Percentiles rank a stretch among this genome's conserved stretches.
phyloP scores from a whole-genome alignment of 768 basidiomycete genomes.

The Rhodocollybia butyracea region DNA sequence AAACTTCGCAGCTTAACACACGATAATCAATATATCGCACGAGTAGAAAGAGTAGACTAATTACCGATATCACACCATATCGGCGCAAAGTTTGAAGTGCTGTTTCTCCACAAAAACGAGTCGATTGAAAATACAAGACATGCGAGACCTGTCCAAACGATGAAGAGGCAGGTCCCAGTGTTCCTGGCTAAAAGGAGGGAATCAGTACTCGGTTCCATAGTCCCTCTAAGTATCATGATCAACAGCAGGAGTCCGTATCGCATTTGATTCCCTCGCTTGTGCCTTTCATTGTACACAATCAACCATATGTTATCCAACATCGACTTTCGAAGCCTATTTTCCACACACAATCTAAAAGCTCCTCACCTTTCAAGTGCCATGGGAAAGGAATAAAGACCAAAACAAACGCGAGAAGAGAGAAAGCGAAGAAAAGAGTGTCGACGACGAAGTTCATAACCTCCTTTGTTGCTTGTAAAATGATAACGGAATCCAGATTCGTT shows the following conservation, averaged over 20 bases:
- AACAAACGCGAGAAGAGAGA: conserved; percentile 3
- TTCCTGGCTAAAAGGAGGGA: background rate
- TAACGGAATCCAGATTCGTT: too few relatives aligned
- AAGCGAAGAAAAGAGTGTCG: conserved; percentile 6
- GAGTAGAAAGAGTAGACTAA: background rate
- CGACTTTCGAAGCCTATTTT: too few relatives aligned
- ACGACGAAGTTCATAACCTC: too few relatives aligned
- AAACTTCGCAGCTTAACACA: conserved; percentile 1
- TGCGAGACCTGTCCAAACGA: conserved; percentile 4
- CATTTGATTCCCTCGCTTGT: too few relatives aligned
- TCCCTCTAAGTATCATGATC: too few relatives aligned
- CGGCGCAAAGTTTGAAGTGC: background rate
- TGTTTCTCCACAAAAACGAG: conserved; percentile 1
- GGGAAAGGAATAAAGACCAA: conserved; percentile 7
- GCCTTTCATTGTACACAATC: too few relatives aligned
- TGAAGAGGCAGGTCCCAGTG: conserved; percentile 8
- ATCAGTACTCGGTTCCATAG: too few relatives aligned
- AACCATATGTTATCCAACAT: too few relatives aligned
- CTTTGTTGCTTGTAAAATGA: too few relatives aligned
- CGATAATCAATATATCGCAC: background rate
- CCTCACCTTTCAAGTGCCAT: conserved; percentile 6
- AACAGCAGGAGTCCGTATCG: too few relatives aligned
- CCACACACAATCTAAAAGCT: background rate
- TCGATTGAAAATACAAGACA: conserved; percentile 3
- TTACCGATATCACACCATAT: conserved; percentile 8